Percentiles rank a stretch among this genome's conserved stretches.
Evolutionary conservation across 805 yeast species (phyloP).

Genomic region (Metschnikowia chrysomelidarum): DNA sequence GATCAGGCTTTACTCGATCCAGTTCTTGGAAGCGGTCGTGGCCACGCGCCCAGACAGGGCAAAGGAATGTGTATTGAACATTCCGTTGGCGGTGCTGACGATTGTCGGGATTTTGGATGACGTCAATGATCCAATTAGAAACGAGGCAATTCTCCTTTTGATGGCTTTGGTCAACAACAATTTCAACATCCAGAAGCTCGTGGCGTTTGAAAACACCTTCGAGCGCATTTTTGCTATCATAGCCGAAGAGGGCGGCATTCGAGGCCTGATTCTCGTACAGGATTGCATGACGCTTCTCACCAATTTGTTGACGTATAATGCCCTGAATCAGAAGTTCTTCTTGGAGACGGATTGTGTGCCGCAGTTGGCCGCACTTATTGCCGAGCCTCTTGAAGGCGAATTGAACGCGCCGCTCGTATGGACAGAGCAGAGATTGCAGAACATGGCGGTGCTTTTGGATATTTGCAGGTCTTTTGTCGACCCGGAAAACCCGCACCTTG

Average conservation of each 20-base stretch:
- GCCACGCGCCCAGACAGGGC: conserved; percentile 72
- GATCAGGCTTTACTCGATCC: conserved; percentile 75
- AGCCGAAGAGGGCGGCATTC: conserved; percentile 81
- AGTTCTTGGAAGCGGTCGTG: conserved; percentile 78
- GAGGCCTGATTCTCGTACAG: conserved; percentile 87
- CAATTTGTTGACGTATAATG: conserved; percentile 74
- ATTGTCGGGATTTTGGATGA: conserved; percentile 55
- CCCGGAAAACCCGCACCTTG: conserved; percentile 68
- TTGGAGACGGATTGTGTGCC: conserved; percentile 80
- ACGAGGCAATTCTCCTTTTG: conserved; percentile 80
- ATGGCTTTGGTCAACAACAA: conserved; percentile 81
- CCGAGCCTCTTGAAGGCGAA: conserved; percentile 53
- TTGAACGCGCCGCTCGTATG: conserved; percentile 49
- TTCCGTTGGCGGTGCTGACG: conserved; percentile 78
- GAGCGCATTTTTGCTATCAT: conserved; percentile 78
- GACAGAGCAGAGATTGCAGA: conserved; percentile 73
- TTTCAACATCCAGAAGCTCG: conserved; percentile 83
- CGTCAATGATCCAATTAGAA: conserved; percentile 75
- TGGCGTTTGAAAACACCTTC: conserved; percentile 92
- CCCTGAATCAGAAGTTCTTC: conserved; percentile 86
- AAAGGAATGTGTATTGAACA: conserved; percentile 66
- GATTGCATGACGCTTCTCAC: conserved; percentile 79
- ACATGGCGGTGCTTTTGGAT: conserved; percentile 65
- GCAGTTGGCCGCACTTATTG: conserved; percentile 58
- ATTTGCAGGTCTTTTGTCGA: conserved; percentile 68